Conservation (phyloP, 306 rosid genomes). For the Oxytropis ochrocephala region DNA sequence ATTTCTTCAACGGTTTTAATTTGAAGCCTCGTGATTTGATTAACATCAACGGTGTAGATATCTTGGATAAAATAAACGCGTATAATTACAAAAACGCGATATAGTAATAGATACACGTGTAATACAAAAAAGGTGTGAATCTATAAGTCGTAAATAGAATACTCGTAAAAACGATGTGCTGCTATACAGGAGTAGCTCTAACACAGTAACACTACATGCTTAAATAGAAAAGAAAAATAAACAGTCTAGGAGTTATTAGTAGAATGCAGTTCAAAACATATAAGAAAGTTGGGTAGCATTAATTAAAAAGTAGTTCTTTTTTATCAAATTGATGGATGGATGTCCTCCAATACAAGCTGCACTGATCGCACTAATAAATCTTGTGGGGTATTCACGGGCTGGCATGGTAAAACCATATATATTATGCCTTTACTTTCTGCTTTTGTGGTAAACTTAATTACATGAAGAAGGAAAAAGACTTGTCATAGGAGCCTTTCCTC, state of each 20-base stretch:
- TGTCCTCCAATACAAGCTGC: background rate
- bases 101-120: no score
- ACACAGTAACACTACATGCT: background rate
- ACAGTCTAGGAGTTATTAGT: background rate
- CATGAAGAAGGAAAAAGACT: constrained; percentile 29
- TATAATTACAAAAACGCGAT: no score
- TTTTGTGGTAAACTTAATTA: constrained; percentile 16
- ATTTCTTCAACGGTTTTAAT: no score
- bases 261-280: background rate
- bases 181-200: background rate
- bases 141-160: no score
- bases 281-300: constrained; percentile 14
- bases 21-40: no score
- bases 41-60: no score
- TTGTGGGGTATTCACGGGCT: constrained; percentile 46
- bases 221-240: background rate
- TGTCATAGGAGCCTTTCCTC: constrained; percentile 11
- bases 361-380: background rate
- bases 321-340: background rate
- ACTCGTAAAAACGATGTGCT: background rate
- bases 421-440: constrained; percentile 11
- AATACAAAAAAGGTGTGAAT: no score
- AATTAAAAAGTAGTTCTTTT: constrained; percentile 5
- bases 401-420: constrained; percentile 35
- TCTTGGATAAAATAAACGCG: no score